Base-by-base conservation (phyloP, 345 rosid genomes). In the Durio zibethinus region DNA sequence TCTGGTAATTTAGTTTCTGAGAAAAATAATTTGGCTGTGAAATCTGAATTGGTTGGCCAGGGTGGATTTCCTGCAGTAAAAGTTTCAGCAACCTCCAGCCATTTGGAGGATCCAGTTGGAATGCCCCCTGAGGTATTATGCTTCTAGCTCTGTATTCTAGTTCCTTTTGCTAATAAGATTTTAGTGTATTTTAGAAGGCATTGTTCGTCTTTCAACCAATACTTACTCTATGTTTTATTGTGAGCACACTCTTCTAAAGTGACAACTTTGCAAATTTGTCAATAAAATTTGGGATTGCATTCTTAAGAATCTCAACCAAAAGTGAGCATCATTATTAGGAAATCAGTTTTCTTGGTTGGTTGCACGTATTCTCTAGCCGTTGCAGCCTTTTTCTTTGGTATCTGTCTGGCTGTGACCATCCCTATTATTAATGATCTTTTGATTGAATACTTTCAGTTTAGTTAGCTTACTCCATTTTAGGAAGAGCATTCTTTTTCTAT, bases 101-200 rank as follows among this genome's bases (percentile, higher is more conserved):
- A 47, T 75, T 81, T 87, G 81, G 88, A 88, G 1, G 93, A 84
- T 87, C 98, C 96, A 73, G 66, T 81, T 78, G 93, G 94, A 82
- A 88, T 97, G 94, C 97, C 98, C 62, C 96, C 93, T 25, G 97
- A 90, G 99, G 99, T 92, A 89, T 71, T 53, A 38, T 76, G 47
- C 48, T 79, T 73, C n/a, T 38, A 42, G 38, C 56, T 73, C 40
- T 52, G 54, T 27, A 0, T 29, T 25, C 10, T 48, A 8, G 15
- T 47, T 27, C 12, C 7, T 29, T 71, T 71, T 48, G 4, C 59
- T 4, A 6, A 8, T 5, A 31, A 71, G 74, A 50, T 2, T 50
- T 50, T 29, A 31, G 60, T 4, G 10, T 31, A 72, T 59, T n/a
- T 15, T 40, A 27, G 0, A 21, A 14, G 68, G 5, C 10, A 16